Evolutionary conservation across 805 yeast genomes (phyloP).

Genomic region (Ogataea polymorpha): DNA sequence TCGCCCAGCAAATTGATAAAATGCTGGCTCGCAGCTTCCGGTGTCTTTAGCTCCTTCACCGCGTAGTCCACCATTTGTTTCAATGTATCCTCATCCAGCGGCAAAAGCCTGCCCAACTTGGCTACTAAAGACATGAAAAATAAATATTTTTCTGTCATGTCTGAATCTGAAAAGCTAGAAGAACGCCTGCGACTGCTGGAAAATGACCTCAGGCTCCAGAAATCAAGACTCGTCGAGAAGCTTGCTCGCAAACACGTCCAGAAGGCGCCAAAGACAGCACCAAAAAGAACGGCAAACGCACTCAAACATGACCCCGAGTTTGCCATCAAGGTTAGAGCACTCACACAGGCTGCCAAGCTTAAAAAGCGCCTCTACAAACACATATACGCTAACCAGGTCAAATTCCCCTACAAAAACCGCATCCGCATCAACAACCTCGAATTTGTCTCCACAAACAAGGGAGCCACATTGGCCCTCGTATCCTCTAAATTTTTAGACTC

Average conservation of each 20-base stretch:
- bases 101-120: slow-evolving; percentile 39
- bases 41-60: slow-evolving; percentile 38
- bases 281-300: slow-evolving; percentile 18
- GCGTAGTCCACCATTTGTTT: slow-evolving; percentile 55
- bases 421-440: slow-evolving; percentile 38
- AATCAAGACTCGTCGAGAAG: slow-evolving; percentile 14
- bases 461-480: slow-evolving; percentile 40
- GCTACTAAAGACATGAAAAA: slow-evolving; percentile 6
- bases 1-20: slow-evolving; percentile 57
- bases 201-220: slow-evolving; percentile 18
- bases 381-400: slow-evolving; percentile 32
- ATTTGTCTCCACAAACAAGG: slow-evolving; percentile 42
- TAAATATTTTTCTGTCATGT: slow-evolving; percentile 9
- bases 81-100: slow-evolving; percentile 56
- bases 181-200: slow-evolving; percentile 21
- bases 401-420: slow-evolving; percentile 46
- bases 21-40: slow-evolving; percentile 49
- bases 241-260: slow-evolving; percentile 16
- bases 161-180: slow-evolving; percentile 19
- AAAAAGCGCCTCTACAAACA: slow-evolving; percentile 18
- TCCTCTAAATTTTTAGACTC: slow-evolving; percentile 21
- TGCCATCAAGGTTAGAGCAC: slow-evolving; percentile 22
- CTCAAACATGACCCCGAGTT: slow-evolving; percentile 36
- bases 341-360: slow-evolving; percentile 16
- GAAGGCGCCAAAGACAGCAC: slow-evolving; percentile 7